Base-by-base conservation (phyloP, 805 yeast species). In the Blastobotrys terrestris region DNA sequence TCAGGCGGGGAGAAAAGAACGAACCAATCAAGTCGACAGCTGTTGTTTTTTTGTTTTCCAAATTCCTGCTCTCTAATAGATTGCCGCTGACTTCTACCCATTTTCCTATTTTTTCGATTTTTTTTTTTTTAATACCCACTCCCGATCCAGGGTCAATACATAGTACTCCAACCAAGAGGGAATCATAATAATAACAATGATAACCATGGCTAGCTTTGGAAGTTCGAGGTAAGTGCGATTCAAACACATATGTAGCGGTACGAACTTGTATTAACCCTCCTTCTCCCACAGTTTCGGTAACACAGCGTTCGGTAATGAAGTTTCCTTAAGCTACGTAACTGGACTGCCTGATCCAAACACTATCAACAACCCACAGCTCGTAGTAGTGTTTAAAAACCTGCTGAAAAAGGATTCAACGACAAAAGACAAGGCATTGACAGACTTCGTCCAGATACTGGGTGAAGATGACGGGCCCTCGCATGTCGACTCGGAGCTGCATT, bases 391-490 rank as follows among this genome's bases (percentile, higher is more conserved):
- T 72, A 90, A 86, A 64, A 80, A 86, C 7, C 67, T 91, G 48
- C 65, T 85, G 65, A 91, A 90, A 67, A 80, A 85, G 63, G 96
- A 90, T 62, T 77, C 84, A 4, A 83, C 81, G n/a, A 92, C 98
- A 0, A 86, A 83, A 63, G 96, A 88, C 60, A 87, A 84, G 63
- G 89, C 94, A 0, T 71, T 89, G 21, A 64, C 58, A 3, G 95
- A 86, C 43, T 63, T 85, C 31, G 60, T 73, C 2, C 60, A 66
- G 2, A 62, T 68, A 31, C 56, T 78, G 2, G 20, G 19, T 20
- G 64, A 61, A 46, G 3, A 60, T 13, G 54, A 64, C 31, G 54
- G 57, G 0, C 60, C 66, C 1, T 62, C 62, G 15, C 48, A 72
- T 14, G 63, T 73, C n/a, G 83, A 84, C 56, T 86, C 83, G 50